Percentiles rank a stretch among this genome's conserved stretches.
Evolutionary conservation across 768 basidiomycete genomes (phyloP).

Genomic region (Naganishia kalamii): DNA sequence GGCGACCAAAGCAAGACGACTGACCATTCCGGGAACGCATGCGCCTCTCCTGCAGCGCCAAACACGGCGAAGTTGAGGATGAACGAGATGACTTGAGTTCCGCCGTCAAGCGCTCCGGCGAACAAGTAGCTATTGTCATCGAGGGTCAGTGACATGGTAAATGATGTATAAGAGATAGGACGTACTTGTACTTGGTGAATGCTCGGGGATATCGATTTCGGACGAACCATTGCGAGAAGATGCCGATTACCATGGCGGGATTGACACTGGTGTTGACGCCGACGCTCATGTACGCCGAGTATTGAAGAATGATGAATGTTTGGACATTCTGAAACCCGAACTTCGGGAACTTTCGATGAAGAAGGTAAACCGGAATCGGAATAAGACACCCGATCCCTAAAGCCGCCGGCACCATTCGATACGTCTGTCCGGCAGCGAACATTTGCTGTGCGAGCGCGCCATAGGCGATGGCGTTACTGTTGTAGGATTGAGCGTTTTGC

Average conservation of each 20-base stretch:
- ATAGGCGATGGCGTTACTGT: constrained; percentile 47
- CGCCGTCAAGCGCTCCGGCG: constrained; percentile 49
- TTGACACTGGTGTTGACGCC: constrained; percentile 32
- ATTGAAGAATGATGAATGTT: constrained; percentile 32
- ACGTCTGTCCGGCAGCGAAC: constrained; percentile 29
- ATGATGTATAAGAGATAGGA: constrained; percentile 23
- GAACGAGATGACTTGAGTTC: constrained; percentile 43
- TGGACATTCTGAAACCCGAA: constrained; percentile 25
- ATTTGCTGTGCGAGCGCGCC: constrained; percentile 48
- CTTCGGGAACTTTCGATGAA: constrained; percentile 26
- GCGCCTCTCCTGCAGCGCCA: constrained; percentile 35
- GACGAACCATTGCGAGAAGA: constrained; percentile 38
- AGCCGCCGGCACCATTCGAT: constrained; percentile 32
- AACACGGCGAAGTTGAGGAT: constrained; percentile 40
- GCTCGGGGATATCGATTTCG: constrained; percentile 48
- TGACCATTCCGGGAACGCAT: constrained; percentile 26
- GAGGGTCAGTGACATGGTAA: neutral
- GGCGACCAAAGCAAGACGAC: too few species aligned
- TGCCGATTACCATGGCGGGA: constrained; percentile 30
- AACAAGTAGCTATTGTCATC: constrained; percentile 46
- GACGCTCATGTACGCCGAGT: constrained; percentile 33
- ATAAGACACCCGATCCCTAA: constrained; percentile 32
- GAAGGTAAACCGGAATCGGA: constrained; percentile 32
- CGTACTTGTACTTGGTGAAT: constrained; percentile 46
- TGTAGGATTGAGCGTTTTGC: constrained; percentile 38